Evolutionary conservation across 83 land plant species (phyloP), one percentile per base, ranked within the genome.

Genomic region (Larix sibirica): DNA sequence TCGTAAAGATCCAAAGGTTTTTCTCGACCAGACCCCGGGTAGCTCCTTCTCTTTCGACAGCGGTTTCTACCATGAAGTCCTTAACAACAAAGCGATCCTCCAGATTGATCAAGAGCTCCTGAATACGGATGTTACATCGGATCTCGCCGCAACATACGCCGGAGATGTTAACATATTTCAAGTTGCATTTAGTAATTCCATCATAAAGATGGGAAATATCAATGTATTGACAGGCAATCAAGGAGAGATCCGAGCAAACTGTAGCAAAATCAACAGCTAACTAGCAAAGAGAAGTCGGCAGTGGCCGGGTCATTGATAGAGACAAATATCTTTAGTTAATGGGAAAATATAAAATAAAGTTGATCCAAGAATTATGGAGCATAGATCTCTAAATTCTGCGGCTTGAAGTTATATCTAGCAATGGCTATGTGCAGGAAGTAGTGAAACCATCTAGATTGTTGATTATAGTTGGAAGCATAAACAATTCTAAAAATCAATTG

Each of bases 161-260:
- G 61, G 59, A 4, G 23, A 74, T 12, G 59, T 54, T 40, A 65
- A 63, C 5, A 0, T 33, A 0, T 88, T 85, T 64, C 62, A 13
- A 3, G 4, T 31, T 2, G 79, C 79, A 4, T 88, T 88, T 42
- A 54, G 79, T 12, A 67, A 64, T 31, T 59, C 90, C n/a, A 85
- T 88, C 63, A 59, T 85, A 36, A 88, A 82, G 47, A n/a, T 85
- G 18, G 90, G 90, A 0, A 83, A 36, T 17, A 75, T 85, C n/a
- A 82, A 84, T 21, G 84, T 85, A 13, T 40, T 88, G 56, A 76
- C 78, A 9, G 84, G 87, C 24, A 4, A 33, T 40, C 23, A 66
- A 28, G 90, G 90, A 42, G 84, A 88, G 84, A 88, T 88, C 16
- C 80, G 90, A 21, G 17, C 20, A 20, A 81, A 81, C 26, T 88